Percentiles rank a stretch among this genome's conserved stretches.
Conservation (phyloP, 192 early-diverging fungal genomes). For the Backusella liffmaniae region DNA sequence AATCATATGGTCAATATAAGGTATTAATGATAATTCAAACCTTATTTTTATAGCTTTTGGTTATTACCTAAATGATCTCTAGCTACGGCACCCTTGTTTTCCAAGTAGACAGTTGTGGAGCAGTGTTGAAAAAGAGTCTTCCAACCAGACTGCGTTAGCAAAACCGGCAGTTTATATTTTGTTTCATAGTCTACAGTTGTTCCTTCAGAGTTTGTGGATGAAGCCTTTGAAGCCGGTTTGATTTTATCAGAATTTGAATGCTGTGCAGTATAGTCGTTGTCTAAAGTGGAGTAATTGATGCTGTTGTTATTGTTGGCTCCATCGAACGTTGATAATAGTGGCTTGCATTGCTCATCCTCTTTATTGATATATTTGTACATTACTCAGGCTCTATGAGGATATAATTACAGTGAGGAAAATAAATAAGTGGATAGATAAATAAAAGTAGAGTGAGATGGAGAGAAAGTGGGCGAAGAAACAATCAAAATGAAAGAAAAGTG, state of each 20-base stretch:
- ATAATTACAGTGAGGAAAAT: neutral
- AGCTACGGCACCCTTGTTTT: constrained; percentile 77
- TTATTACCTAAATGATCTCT: constrained; percentile 71
- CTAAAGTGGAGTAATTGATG: neutral
- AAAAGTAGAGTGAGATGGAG: neutral
- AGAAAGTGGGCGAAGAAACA: neutral
- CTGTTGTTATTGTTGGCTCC: neutral
- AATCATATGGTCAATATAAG: neutral
- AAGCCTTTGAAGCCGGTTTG: neutral
- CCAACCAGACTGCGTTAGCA: neutral
- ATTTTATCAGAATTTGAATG: neutral
- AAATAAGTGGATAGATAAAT: neutral
- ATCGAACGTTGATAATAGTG: neutral
- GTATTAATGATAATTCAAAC: neutral
- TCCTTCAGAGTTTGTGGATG: neutral
- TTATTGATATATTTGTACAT: constrained; percentile 1
- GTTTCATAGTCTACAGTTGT: neutral
- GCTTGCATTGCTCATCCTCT: neutral
- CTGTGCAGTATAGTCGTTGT: neutral
- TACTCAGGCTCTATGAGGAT: neutral
- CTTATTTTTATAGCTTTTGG: constrained; percentile 1
- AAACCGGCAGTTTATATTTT: neutral
- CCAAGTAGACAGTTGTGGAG: constrained; percentile 42
- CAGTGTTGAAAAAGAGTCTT: neutral
- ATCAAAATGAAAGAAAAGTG: neutral